Evolutionary conservation across 805 yeast genomes (phyloP).

Genomic region (Isabelozyma pseudorhagii): DNA sequence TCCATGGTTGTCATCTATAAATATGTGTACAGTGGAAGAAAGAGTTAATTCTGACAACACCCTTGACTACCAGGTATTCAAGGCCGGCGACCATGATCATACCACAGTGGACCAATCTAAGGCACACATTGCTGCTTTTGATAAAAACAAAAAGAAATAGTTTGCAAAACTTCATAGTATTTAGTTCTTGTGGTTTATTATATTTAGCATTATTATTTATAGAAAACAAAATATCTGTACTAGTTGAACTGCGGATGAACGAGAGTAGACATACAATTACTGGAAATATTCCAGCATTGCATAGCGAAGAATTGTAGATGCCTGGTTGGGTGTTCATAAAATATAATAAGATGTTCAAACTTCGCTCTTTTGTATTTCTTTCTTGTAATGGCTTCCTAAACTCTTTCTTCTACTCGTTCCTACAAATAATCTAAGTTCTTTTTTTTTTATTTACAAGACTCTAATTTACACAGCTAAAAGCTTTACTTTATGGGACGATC

Average conservation of each 20-base stretch:
- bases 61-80: slow-evolving; percentile 32
- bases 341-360: too few species aligned
- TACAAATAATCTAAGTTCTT: background rate
- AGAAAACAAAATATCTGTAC: too few species aligned
- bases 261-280: too few species aligned
- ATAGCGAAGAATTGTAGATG: too few species aligned
- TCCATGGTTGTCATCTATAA: slow-evolving; percentile 60
- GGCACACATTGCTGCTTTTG: slow-evolving; percentile 93
- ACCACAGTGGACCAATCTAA: slow-evolving; percentile 89
- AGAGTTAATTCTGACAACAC: slow-evolving; percentile 34
- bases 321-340: too few species aligned
- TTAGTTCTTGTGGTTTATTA: background rate
- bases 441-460: background rate
- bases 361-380: too few species aligned
- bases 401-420: background rate
- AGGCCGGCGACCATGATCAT: slow-evolving; percentile 68
- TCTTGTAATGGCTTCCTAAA: background rate
- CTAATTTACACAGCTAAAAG: background rate
- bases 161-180: background rate
- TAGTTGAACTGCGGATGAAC: too few species aligned
- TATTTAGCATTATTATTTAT: too few species aligned
- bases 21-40: slow-evolving; percentile 65
- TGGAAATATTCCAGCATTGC: too few species aligned
- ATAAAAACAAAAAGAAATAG: slow-evolving; percentile 68
- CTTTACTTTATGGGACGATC: slow-evolving; percentile 55